Evolutionary conservation across 305 asterid genomes (phyloP), one percentile per base, ranked within the genome.

Genomic region (Nicotiana rustica): DNA sequence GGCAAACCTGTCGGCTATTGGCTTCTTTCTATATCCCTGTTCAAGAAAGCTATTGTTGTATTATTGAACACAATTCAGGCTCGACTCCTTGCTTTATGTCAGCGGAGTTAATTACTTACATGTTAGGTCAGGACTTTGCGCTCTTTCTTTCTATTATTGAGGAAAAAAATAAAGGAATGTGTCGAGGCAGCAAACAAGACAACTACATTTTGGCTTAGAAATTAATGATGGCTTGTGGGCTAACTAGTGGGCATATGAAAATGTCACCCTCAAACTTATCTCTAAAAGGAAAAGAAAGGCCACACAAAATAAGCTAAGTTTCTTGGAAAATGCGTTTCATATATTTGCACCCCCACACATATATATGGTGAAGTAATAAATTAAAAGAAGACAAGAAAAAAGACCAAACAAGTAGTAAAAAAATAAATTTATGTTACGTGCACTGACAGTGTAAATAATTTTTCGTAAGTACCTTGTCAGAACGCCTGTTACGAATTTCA

Each of bases 401-500:
- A 18, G 10, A 19, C 41, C 18, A 61, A 18, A 57, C 64, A 59
- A 31, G 2, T 36, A 62, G 19, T n/a, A 41, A 38, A 36, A 29
- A 15, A 60, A n/a, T n/a, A 8, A 6, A 59, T 59, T n/a, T 59
- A n/a, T n/a, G 29, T n/a, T n/a, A 38, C 10, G 0, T 44, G 2
- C 18, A 21, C 9, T 71, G 13, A 44, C 0, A 19, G 14, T 73
- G 10, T 73, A 73, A 73, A 73, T 35, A 67, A 35, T 67, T 35
- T 6, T 35, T 67, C 6, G 10, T 6, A 3, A 19, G 2, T 83
- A 90, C 95, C 94, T 88, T 91, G 84, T 89, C 90, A 31, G 94
- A 88, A 55, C 91, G 92, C 61, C 85, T 82, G 81, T 59, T 87
- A 83, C 91, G 90, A 80, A 89, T 90, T 90, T 90, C 93, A 29